Conservation (phyloP, 768 basidiomycete species). For the Termitomyces bulborhizus region DNA sequence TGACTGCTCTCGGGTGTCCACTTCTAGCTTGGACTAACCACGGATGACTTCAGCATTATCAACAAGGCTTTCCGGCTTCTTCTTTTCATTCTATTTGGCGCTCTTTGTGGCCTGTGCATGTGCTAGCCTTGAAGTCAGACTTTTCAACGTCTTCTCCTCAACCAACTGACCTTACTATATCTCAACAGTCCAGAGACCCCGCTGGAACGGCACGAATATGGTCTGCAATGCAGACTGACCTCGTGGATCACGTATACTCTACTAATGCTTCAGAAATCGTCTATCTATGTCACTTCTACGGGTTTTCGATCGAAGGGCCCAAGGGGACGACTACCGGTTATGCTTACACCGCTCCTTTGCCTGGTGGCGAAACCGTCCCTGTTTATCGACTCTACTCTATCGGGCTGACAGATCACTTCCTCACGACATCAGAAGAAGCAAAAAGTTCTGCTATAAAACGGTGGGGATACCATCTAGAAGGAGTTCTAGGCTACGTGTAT, state of each 20-base stretch:
- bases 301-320: constrained; percentile 15
- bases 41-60: neutral
- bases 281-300: constrained; percentile 17
- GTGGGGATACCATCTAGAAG: constrained; percentile 16
- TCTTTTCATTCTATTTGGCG: neutral
- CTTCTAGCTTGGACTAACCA: neutral
- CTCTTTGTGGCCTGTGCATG: neutral
- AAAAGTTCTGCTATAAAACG: constrained; percentile 15
- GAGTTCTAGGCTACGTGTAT: constrained; percentile 16
- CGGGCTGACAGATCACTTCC: constrained; percentile 15
- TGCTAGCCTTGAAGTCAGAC: constrained; percentile 5
- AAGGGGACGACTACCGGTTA: constrained; percentile 16
- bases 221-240: constrained; percentile 17
- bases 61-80: neutral
- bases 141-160: neutral
- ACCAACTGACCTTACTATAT: neutral
- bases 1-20: neutral
- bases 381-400: constrained; percentile 17
- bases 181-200: constrained; percentile 8
- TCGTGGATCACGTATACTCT: constrained; percentile 19
- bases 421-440: constrained; percentile 13
- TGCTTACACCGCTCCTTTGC: constrained; percentile 10
- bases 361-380: constrained; percentile 12
- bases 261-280: constrained; percentile 14
- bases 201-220: constrained; percentile 14